Evolutionary conservation across 768 basidiomycete genomes (phyloP).

Genomic region (Amyloporia xantha): DNA sequence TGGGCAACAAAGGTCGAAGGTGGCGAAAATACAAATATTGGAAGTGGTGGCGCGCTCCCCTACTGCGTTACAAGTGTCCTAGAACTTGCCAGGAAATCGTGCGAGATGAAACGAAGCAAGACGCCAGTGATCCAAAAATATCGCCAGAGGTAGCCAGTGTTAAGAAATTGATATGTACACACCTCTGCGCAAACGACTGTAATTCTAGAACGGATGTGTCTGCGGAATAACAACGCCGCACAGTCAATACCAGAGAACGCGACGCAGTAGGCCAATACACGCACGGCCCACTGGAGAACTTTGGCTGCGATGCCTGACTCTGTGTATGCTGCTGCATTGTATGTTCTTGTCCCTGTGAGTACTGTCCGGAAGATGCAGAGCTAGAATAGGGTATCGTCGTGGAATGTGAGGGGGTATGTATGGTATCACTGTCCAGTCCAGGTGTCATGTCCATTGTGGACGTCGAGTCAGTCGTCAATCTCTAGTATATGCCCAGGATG

Average conservation of each 20-base stretch:
- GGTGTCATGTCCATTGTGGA: slow-evolving; percentile 10
- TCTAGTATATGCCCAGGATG: too few relatives aligned
- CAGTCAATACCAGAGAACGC: slow-evolving; percentile 5
- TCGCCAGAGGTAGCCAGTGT: not conserved
- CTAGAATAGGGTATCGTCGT: slow-evolving; percentile 6
- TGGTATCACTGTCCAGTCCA: slow-evolving; percentile 5
- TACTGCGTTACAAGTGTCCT: too few relatives aligned
- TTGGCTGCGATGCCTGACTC: slow-evolving; percentile 8
- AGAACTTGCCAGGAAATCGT: not conserved
- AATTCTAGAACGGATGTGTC: slow-evolving; percentile 68
- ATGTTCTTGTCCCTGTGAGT: slow-evolving; percentile 5
- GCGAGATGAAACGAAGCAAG: not conserved
- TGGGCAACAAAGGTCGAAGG: too few relatives aligned
- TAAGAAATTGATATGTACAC: slow-evolving; percentile 12
- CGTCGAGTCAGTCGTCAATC: too few relatives aligned
- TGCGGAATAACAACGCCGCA: slow-evolving; percentile 21
- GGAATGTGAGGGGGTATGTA: slow-evolving; percentile 5
- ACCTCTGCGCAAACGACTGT: slow-evolving; percentile 83
- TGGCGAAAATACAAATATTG: too few relatives aligned
- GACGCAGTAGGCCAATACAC: slow-evolving; percentile 11
- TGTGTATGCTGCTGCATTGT: not conserved
- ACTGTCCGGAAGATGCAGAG: slow-evolving; percentile 9
- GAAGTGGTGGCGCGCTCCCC: too few relatives aligned
- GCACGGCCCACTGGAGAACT: slow-evolving; percentile 27
- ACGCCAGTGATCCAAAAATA: too few relatives aligned